phyloP scores from a whole-genome alignment of 2,329 filamentous ascomycete genomes.

The Trichoderma simmonsii region DNA sequence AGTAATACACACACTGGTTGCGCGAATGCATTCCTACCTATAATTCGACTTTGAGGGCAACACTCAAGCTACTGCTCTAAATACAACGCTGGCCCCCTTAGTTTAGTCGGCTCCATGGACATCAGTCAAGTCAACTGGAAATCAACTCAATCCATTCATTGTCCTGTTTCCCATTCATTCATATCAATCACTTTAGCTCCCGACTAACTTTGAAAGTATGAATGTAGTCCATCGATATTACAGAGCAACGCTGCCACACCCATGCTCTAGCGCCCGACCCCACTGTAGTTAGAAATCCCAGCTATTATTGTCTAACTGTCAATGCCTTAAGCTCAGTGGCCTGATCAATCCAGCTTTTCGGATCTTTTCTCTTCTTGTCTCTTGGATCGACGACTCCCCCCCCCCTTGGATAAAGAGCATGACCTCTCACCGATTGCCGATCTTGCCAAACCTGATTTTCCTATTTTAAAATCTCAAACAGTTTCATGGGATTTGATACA shows the following conservation, averaged over 20 bases:
- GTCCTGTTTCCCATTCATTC: background rate
- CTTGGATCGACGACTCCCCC: background rate
- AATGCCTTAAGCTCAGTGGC: background rate
- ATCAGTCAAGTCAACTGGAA: background rate
- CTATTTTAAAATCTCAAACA: background rate
- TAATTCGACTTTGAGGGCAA: background rate
- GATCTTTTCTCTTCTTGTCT: background rate
- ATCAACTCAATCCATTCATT: background rate
- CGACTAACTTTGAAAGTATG: background rate
- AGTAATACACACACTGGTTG: background rate
- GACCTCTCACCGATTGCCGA: background rate
- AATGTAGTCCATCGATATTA: background rate
- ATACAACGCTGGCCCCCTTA: background rate
- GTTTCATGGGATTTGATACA: background rate
- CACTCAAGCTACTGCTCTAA: background rate
- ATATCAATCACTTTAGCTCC: background rate
- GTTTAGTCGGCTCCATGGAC: background rate
- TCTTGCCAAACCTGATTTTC: background rate
- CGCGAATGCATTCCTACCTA: background rate
- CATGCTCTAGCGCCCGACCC: background rate
- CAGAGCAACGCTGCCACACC: background rate
- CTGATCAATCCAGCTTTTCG: background rate
- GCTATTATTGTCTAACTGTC: background rate
- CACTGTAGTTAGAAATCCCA: background rate
- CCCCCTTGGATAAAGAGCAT: background rate